Percentiles rank a stretch among this genome's conserved stretches.
Evolutionary conservation across 2,329 filamentous ascomycete species (phyloP).

Genomic region (Pseudogymnoascus sp.): DNA sequence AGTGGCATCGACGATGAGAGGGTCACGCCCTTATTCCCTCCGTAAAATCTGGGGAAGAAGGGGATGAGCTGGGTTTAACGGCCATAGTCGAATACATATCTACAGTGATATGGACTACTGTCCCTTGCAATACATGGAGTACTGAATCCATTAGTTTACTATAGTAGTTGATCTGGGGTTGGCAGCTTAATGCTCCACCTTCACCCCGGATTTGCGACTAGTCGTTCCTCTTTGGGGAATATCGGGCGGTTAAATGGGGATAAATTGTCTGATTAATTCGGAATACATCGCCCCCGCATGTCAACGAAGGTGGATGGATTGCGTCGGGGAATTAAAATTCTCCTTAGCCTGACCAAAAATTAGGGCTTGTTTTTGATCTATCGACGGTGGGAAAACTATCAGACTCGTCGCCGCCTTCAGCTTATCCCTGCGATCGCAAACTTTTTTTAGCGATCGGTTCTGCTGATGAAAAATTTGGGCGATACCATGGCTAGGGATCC

Average conservation of each 20-base stretch:
- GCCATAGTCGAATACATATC: constrained; percentile 3
- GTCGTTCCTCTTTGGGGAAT: neutral
- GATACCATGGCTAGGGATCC: neutral
- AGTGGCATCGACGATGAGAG: neutral
- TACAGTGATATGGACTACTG: neutral
- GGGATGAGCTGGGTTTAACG: neutral
- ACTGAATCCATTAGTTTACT: neutral
- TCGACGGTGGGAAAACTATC: neutral
- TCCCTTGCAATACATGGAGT: neutral
- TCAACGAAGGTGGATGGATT: neutral
- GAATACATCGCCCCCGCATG: neutral
- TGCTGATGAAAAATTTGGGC: neutral
- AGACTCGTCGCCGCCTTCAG: neutral
- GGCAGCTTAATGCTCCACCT: neutral
- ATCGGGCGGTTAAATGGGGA: neutral
- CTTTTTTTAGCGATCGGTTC: neutral
- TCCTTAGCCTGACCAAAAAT: neutral
- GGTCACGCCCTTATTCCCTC: constrained; percentile 1
- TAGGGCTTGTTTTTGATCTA: neutral
- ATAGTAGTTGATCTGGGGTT: neutral
- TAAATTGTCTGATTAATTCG: neutral
- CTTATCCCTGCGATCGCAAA: neutral
- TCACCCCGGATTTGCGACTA: constrained; percentile 6
- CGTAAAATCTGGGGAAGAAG: neutral
- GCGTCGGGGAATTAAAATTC: neutral